Evolutionary conservation across 78 protist species (phyloP).

Genomic region (Dictyostelium purpureum): DNA sequence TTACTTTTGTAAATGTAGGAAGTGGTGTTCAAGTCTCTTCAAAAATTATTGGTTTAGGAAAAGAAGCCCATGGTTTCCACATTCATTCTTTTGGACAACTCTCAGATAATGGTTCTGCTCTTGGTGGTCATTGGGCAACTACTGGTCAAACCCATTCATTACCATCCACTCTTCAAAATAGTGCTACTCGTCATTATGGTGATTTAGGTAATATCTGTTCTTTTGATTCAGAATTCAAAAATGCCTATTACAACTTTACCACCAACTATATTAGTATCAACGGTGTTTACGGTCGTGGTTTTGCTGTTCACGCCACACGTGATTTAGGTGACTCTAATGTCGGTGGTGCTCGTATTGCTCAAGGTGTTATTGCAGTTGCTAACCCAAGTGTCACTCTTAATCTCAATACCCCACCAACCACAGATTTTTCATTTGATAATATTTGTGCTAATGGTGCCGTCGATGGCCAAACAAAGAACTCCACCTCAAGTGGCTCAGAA

Average conservation of each 20-base stretch:
- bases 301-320: neutral
- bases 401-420: too few species aligned
- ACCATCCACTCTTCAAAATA: too few species aligned
- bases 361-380: conserved; percentile 1
- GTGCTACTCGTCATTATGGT: neutral
- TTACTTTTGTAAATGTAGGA: neutral
- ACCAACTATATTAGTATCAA: neutral
- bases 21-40: neutral
- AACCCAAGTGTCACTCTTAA: too few species aligned
- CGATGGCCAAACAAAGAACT: too few species aligned
- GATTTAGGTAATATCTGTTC: conserved; percentile 4
- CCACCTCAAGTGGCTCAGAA: too few species aligned
- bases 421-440: too few species aligned
- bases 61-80: neutral
- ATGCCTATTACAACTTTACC: neutral
- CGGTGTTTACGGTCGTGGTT: neutral
- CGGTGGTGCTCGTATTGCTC: conserved; percentile 12
- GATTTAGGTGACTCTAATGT: neutral
- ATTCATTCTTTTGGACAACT: conserved; percentile 9
- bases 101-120: too few species aligned
- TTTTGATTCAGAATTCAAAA: neutral
- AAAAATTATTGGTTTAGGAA: neutral
- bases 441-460: too few species aligned
- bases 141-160: neutral
- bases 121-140: neutral